Conservation (phyloP, 176 grass and related monocot species). For the Musa beccarii region DNA sequence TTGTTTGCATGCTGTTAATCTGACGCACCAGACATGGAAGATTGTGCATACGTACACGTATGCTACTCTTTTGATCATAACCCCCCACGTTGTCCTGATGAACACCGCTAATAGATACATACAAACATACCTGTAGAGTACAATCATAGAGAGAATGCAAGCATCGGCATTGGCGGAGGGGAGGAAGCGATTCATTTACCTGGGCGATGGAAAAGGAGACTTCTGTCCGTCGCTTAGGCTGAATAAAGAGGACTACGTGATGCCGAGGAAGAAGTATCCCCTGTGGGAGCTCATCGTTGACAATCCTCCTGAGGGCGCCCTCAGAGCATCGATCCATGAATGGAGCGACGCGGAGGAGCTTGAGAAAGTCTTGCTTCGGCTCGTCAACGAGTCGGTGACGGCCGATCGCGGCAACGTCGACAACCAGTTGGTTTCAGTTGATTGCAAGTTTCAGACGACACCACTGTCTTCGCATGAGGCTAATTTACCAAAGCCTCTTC, state of each 20-base stretch:
- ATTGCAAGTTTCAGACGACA: slow-evolving; percentile 24
- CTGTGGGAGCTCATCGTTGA: slow-evolving; percentile 52
- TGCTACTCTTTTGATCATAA: no score
- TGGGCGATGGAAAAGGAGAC: slow-evolving; percentile 77
- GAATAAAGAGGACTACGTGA: slow-evolving; percentile 40
- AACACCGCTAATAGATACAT: no score
- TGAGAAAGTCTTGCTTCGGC: slow-evolving; percentile 40
- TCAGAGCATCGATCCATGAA: slow-evolving; percentile 29
- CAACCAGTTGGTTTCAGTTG: slow-evolving; percentile 7
- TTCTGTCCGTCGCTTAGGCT: slow-evolving; percentile 67
- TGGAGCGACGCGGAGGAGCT: slow-evolving; percentile 53
- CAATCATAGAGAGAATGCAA: slow-evolving; percentile 49
- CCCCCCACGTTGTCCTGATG: no score
- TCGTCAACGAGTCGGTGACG: slow-evolving; percentile 18
- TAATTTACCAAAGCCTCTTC: no score
- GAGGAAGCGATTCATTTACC: slow-evolving; percentile 43
- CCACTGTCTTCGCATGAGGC: neutral
- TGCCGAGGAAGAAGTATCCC: slow-evolving; percentile 63
- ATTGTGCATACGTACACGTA: no score
- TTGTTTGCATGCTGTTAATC: neutral
- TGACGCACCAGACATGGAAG: no score
- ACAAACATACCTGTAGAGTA: slow-evolving; percentile 25
- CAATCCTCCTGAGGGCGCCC: slow-evolving; percentile 15
- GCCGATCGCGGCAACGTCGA: neutral
- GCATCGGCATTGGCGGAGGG: slow-evolving; percentile 6